Evolutionary conservation across 2,329 filamentous ascomycete genomes (phyloP), one percentile per base, ranked within the genome.

Genomic region (Penicillium sp.): DNA sequence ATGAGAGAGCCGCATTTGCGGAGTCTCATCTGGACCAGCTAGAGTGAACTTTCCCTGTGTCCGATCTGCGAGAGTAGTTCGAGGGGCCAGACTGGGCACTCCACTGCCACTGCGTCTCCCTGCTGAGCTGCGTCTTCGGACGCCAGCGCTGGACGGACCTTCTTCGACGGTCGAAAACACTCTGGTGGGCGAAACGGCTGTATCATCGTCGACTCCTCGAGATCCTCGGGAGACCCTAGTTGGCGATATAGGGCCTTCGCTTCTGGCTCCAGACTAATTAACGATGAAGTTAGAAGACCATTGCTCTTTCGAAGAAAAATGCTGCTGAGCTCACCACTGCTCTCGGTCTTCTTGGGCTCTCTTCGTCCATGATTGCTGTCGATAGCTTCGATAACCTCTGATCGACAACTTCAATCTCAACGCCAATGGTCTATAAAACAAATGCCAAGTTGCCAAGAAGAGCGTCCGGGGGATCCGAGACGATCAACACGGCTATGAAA

Each of bases 1-100:
- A 38, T 82, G 79, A 2, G 76, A 69, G 47, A 67, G 57, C 1
- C 68, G 67, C 44, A 75, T 30, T 51, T 76, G 73, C 1, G 72
- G 59, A 0, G 70, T 74, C 22, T 75, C 73, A 1, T 76, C 73
- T 2, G 74, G 72, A 0, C 74, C 75, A 7, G 69, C 75, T 24
- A 75, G 61, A 0, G 74, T 75, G 60, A 76, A 76, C 13, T 66
- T 68, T 2, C 74, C 72, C 35, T 69, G 65, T 0, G 73, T 74
- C 35, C 71, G 60, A 24, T 67, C 58, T 0, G 74, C 72, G 9
- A 75, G 66, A 4, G 71, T 73, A 0, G 69, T 71, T 24, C 66
- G 70, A 12, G 66, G 66, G 13, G 59, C 60, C 30, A 75, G 56
- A 53, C 74, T 75, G 26, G 69, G 68, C 0, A 71, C 47, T 22